Percentiles rank a stretch among this genome's conserved stretches.
Conservation (phyloP, 2,329 filamentous ascomycete genomes). For the Phaeophleospora eucalypticola region DNA sequence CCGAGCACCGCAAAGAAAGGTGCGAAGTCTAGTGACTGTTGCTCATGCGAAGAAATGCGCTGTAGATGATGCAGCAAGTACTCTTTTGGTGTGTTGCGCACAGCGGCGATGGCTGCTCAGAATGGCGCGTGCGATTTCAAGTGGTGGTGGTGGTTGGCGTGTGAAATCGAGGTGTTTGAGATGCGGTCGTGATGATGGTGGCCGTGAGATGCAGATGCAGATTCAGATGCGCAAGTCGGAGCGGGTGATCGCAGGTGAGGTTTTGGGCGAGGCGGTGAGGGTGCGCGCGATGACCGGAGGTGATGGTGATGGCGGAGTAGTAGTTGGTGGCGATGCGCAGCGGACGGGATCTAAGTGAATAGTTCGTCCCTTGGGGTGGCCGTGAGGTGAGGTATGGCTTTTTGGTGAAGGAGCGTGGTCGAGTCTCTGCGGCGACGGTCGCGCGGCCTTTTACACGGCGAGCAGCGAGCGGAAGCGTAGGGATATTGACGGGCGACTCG, state of each 20-base stretch:
- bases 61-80: constrained; percentile 8
- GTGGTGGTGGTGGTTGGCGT: too few species aligned
- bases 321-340: constrained; percentile 6
- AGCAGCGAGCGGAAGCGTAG: not conserved
- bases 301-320: constrained; percentile 1
- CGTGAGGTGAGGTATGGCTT: not conserved
- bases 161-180: too few species aligned
- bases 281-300: constrained; percentile 1
- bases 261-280: constrained; percentile 1
- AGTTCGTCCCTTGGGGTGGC: constrained; percentile 29
- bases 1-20: constrained; percentile 20
- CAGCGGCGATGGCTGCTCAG: constrained; percentile 8
- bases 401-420: not conserved
- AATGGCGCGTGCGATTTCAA: not conserved
- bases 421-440: not conserved
- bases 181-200: too few species aligned
- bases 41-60: constrained; percentile 20
- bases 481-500: not conserved
- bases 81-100: constrained; percentile 1
- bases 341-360: constrained; percentile 33
- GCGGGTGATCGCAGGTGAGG: too few species aligned
- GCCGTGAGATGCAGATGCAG: too few species aligned
- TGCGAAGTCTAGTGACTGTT: constrained; percentile 21
- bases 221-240: too few species aligned
- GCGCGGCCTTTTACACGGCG: not conserved